Percentiles rank a stretch among this genome's conserved stretches.
Evolutionary conservation across 305 asterid genomes (phyloP).

Genomic region (Fraxinus platypoda): DNA sequence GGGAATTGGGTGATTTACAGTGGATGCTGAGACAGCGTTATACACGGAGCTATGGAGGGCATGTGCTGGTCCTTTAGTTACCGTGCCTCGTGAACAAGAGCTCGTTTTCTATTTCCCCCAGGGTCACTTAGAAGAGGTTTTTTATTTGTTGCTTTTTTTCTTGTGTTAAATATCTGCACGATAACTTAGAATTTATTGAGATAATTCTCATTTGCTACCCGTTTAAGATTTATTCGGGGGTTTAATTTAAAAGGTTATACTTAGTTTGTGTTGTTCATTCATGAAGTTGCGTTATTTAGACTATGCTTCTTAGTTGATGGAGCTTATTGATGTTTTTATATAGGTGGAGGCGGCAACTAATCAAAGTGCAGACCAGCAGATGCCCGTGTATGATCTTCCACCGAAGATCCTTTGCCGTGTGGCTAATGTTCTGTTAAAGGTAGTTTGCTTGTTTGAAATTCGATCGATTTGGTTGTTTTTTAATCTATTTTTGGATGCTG

Average conservation of each 20-base stretch:
- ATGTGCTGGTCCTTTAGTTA: slow-evolving; percentile 92
- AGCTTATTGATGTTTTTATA: slow-evolving; percentile 1
- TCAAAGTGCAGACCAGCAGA: slow-evolving; percentile 87
- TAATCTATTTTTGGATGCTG: neutral
- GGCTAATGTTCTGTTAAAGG: slow-evolving; percentile 73
- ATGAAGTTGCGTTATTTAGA: neutral
- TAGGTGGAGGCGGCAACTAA: slow-evolving; percentile 96
- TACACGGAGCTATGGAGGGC: slow-evolving; percentile 92
- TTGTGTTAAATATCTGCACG: neutral
- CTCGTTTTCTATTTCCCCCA: slow-evolving; percentile 92
- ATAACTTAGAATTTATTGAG: neutral
- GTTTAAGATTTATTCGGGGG: neutral
- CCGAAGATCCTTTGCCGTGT: slow-evolving; percentile 88
- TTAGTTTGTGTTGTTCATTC: neutral
- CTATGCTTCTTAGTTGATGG: slow-evolving; percentile 18
- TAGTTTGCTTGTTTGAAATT: slow-evolving; percentile 16
- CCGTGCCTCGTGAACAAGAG: slow-evolving; percentile 77
- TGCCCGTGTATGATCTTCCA: slow-evolving; percentile 87
- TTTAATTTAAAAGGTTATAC: neutral
- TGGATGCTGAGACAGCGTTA: slow-evolving; percentile 72
- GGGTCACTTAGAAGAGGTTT: slow-evolving; percentile 96
- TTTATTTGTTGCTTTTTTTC: neutral
- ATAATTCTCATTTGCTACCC: neutral
- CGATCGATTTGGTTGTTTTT: neutral
- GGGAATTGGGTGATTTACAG: slow-evolving; percentile 28